Evolutionary conservation across 139 green algal species (phyloP).

Genomic region (Tetratostichococcus sp.): DNA sequence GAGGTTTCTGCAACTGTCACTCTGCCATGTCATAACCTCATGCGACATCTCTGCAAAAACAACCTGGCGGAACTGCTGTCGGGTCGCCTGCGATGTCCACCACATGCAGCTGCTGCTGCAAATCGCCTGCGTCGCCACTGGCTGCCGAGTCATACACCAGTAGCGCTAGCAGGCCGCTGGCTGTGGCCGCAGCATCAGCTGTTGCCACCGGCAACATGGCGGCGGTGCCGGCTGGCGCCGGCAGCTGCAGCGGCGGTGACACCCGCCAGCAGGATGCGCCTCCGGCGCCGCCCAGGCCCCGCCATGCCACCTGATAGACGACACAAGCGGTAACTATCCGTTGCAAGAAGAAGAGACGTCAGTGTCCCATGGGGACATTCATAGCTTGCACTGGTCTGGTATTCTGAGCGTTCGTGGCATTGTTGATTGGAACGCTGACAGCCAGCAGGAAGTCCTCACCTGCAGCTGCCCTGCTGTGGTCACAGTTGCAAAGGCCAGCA

Average conservation of each 20-base stretch:
- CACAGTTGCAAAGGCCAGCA: background rate
- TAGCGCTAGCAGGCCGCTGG: background rate
- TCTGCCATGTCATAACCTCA: too few species aligned
- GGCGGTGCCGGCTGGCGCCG: too few species aligned
- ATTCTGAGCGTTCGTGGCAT: too few species aligned
- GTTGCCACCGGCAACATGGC: background rate
- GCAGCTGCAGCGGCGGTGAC: background rate
- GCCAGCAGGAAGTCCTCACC: too few species aligned
- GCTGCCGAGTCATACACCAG: background rate
- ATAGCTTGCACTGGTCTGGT: too few species aligned
- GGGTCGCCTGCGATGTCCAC: background rate
- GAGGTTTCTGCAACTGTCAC: too few species aligned
- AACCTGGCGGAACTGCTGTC: background rate
- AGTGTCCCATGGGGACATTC: too few species aligned
- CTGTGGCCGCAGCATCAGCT: background rate
- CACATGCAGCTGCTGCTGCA: background rate
- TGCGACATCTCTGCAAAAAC: too few species aligned
- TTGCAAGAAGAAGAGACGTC: too few species aligned
- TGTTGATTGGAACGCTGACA: too few species aligned
- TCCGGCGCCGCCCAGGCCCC: background rate
- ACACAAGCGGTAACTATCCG: too few species aligned
- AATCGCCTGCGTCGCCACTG: background rate
- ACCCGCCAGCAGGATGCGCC: background rate
- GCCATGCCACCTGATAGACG: background rate
- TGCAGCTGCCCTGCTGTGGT: background rate